These are phyloP conservation scores for Hansenula lynferdii DNA, from an alignment of 1,139 yeast species.

Conservation along the genomic window DNA sequence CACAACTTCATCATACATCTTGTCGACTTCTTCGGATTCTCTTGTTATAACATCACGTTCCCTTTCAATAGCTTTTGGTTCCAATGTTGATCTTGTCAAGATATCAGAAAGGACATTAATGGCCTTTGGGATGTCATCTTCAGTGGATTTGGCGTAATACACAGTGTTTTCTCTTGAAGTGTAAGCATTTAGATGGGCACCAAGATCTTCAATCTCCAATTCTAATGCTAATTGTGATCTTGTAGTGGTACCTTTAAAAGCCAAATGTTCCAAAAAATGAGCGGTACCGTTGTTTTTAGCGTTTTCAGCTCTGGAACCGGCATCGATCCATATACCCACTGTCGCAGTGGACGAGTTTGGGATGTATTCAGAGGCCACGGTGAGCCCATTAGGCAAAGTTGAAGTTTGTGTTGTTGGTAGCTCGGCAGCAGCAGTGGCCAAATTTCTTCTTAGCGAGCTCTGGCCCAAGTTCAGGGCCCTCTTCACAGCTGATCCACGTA, in stretches of 20 bases:
- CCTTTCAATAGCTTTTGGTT: constrained; percentile 80
- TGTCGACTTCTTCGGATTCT: constrained; percentile 96
- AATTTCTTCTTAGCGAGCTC: constrained; percentile 12
- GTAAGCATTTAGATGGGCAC: constrained; percentile 95
- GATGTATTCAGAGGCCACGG: constrained; percentile 86
- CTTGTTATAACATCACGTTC: constrained; percentile 95
- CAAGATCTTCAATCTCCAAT: constrained; percentile 91
- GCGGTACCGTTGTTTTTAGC: constrained; percentile 88
- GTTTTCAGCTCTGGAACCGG: constrained; percentile 96
- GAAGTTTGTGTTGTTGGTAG: constrained; percentile 53
- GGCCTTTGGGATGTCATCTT: constrained; percentile 75
- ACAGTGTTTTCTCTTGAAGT: constrained; percentile 97
- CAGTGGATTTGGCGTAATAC: constrained; percentile 86
- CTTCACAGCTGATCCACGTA: not conserved
- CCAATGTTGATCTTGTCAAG: constrained; percentile 79
- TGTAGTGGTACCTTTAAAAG: constrained; percentile 86
- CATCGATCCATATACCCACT: constrained; percentile 91
- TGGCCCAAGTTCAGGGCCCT: not conserved
- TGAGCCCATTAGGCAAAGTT: constrained; percentile 75
- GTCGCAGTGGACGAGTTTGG: constrained; percentile 95
- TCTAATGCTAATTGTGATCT: constrained; percentile 85
- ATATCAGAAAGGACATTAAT: constrained; percentile 89
- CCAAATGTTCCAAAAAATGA: constrained; percentile 92
- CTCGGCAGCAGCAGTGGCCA: constrained; percentile 21
- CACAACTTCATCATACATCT: constrained; percentile 96